Conservation (phyloP, 2,329 filamentous ascomycete species). For the Diaporthe velutina region DNA sequence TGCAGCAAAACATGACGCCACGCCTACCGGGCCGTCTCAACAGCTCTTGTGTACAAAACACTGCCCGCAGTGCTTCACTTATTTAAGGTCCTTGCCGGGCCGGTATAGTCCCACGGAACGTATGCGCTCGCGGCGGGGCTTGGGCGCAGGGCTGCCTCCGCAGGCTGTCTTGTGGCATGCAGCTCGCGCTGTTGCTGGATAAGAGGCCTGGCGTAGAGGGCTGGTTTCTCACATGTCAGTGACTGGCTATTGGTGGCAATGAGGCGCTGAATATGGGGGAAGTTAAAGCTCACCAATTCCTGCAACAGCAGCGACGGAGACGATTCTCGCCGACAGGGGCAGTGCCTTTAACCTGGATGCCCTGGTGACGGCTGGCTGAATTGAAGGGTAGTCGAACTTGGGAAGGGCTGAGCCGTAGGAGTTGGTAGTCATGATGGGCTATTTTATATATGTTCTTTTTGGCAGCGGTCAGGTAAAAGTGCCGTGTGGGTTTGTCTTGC, state of each 20-base stretch:
- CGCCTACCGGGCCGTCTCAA: not conserved
- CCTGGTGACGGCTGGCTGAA: slow-evolving; percentile 34
- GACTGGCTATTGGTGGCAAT: no score
- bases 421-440: slow-evolving; percentile 39
- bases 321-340: slow-evolving; percentile 31
- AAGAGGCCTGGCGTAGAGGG: slow-evolving; percentile 34
- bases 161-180: not conserved
- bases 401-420: slow-evolving; percentile 39
- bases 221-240: slow-evolving; percentile 17
- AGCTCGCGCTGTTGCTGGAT: slow-evolving; percentile 25
- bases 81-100: not conserved
- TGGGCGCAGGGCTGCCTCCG: not conserved
- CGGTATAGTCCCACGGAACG: slow-evolving; percentile 30
- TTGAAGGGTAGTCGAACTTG: slow-evolving; percentile 39
- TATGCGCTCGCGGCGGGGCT: slow-evolving; percentile 28
- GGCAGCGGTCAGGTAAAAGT: not conserved
- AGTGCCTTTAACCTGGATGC: slow-evolving; percentile 36
- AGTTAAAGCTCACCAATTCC: slow-evolving; percentile 31
- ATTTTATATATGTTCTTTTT: not conserved
- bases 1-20: slow-evolving; percentile 13
- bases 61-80: slow-evolving; percentile 7
- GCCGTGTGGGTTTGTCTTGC: not conserved
- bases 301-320: slow-evolving; percentile 36
- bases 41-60: not conserved
- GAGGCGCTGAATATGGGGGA: not conserved